Conservation (phyloP, 192 early-diverging fungal genomes). For the Spinellus fusiger region DNA sequence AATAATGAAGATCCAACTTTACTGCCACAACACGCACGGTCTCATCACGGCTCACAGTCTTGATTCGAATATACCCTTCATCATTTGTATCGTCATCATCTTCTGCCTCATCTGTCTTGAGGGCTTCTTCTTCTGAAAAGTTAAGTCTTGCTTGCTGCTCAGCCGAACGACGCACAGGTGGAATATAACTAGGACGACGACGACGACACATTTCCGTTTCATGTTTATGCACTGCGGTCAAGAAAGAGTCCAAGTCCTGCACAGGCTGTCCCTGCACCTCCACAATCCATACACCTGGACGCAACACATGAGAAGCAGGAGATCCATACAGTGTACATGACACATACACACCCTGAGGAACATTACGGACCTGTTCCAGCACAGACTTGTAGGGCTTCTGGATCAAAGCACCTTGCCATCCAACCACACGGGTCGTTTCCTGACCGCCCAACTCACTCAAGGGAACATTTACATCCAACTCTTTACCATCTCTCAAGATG, state of each 20-base stretch:
- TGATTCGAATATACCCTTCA: slow-evolving; percentile 53
- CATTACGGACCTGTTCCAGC: slow-evolving; percentile 57
- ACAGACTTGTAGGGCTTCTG: slow-evolving; percentile 69
- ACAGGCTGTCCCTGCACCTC: slow-evolving; percentile 63
- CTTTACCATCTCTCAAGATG: slow-evolving; percentile 69
- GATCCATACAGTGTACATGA: slow-evolving; percentile 56
- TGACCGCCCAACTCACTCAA: slow-evolving; percentile 49
- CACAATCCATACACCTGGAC: slow-evolving; percentile 68
- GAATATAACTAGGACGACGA: slow-evolving; percentile 35
- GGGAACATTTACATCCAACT: slow-evolving; percentile 56
- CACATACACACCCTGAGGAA: slow-evolving; percentile 61
- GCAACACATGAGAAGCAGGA: slow-evolving; percentile 54
- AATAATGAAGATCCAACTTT: slow-evolving; percentile 71
- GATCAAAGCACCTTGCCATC: slow-evolving; percentile 81
- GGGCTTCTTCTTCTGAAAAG: slow-evolving; percentile 9
- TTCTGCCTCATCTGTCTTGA: slow-evolving; percentile 14
- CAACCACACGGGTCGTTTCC: slow-evolving; percentile 61
- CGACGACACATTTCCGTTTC: slow-evolving; percentile 37
- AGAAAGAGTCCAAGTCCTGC: slow-evolving; percentile 55
- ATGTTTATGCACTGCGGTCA: slow-evolving; percentile 44
- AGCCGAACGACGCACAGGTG: slow-evolving; percentile 18
- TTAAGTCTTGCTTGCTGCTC: background rate
- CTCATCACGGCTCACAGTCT: slow-evolving; percentile 47
- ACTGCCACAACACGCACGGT: slow-evolving; percentile 65
- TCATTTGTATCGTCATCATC: slow-evolving; percentile 44